These are phyloP conservation scores for Epichloe hybrida DNA, from an alignment of 2,329 filamentous ascomycete genomes.

Conservation along the genomic window DNA sequence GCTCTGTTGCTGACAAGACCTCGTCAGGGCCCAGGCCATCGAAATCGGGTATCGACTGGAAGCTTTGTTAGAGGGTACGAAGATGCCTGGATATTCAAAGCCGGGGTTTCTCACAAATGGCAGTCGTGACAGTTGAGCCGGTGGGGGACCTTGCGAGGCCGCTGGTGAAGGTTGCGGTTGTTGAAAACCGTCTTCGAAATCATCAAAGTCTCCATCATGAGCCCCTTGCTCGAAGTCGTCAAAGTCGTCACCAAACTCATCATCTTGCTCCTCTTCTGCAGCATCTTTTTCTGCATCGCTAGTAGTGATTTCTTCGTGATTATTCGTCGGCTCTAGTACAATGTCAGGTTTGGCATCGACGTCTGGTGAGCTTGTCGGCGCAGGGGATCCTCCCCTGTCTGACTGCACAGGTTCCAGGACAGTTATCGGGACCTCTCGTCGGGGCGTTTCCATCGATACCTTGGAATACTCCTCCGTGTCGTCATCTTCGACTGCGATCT, in stretches of 20 bases:
- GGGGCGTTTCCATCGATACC: constrained; percentile 9
- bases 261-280: constrained; percentile 9
- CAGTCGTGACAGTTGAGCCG: constrained; percentile 24
- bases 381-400: neutral
- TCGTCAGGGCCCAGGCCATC: constrained; percentile 47
- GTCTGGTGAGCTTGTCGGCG: constrained; percentile 10
- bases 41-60: constrained; percentile 54
- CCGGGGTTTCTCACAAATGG: constrained; percentile 27
- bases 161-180: constrained; percentile 25
- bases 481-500: constrained; percentile 36
- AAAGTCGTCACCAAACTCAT: constrained; percentile 46
- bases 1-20: constrained; percentile 45
- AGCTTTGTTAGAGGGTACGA: constrained; percentile 9
- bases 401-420: constrained; percentile 27
- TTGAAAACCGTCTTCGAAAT: constrained; percentile 63
- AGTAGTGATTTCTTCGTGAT: neutral
- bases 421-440: constrained; percentile 23
- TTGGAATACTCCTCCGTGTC: constrained; percentile 13
- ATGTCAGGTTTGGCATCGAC: constrained; percentile 42
- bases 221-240: constrained; percentile 50
- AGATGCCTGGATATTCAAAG: neutral
- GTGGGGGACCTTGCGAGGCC: constrained; percentile 18
- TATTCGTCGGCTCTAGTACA: constrained; percentile 18
- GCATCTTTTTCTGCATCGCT: neutral
- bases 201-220: constrained; percentile 45